These are phyloP conservation scores for Xylaria sp. DNA, from an alignment of 2,329 filamentous ascomycete genomes.

Conservation along the genomic window DNA sequence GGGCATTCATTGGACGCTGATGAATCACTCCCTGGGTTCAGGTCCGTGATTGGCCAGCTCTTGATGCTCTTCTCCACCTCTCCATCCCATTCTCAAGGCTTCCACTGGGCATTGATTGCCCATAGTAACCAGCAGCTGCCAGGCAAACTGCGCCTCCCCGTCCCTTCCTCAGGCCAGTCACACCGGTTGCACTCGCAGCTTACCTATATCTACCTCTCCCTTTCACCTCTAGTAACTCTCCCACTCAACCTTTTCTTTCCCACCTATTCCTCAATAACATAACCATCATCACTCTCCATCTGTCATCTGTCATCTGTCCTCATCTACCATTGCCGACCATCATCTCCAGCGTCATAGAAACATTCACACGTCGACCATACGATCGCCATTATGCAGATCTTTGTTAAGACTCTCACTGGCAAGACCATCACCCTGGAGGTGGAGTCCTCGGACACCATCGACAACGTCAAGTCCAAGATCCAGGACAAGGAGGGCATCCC, in stretches of 20 bases:
- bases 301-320: conserved; percentile 5
- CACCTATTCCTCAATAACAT: conserved; percentile 26
- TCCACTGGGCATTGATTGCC: conserved; percentile 41
- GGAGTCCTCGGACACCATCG: conserved; percentile 81
- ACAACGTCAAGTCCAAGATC: conserved; percentile 90
- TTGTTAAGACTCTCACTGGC: conserved; percentile 96
- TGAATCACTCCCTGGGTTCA: conserved; percentile 44
- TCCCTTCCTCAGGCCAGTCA: conserved; percentile 30
- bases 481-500: conserved; percentile 93
- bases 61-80: conserved; percentile 28
- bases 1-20: conserved; percentile 34
- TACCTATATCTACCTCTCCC: conserved; percentile 39
- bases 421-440: conserved; percentile 89
- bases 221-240: conserved; percentile 25
- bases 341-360: conserved; percentile 35
- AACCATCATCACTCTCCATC: conserved; percentile 24
- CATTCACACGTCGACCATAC: conserved; percentile 38
- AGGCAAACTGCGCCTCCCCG: conserved; percentile 47
- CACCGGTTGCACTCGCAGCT: conserved; percentile 22
- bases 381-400: conserved; percentile 86
- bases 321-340: conserved; percentile 25
- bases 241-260: conserved; percentile 36
- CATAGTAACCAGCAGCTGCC: conserved; percentile 35
- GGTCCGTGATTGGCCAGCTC: conserved; percentile 42
- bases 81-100: conserved; percentile 47